Percentiles rank a stretch among this genome's conserved stretches.
Conservation (phyloP, 2,329 filamentous ascomycete species). For the Stemphylium lycopersici region DNA sequence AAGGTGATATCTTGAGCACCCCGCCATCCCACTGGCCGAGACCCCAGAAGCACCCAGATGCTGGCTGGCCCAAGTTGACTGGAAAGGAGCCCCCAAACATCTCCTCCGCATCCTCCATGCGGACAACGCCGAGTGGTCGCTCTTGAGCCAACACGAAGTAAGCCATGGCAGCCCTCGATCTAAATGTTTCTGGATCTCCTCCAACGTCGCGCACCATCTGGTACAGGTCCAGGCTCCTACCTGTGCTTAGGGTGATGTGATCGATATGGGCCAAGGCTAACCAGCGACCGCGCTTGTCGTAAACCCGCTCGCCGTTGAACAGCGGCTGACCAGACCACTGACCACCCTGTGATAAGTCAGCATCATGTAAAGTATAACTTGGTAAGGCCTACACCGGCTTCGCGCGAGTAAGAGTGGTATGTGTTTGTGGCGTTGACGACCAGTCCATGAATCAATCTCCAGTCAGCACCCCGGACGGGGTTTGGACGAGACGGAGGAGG, state of each 20-base stretch:
- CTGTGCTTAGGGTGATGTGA: not conserved
- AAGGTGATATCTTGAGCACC: not conserved
- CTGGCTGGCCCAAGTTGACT: not conserved
- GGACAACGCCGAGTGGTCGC: not conserved
- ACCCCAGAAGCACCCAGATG: not conserved
- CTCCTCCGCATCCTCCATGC: not conserved
- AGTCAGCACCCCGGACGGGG: not conserved
- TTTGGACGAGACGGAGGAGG: too few relatives aligned
- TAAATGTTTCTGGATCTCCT: not conserved
- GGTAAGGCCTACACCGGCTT: not conserved
- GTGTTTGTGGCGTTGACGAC: not conserved
- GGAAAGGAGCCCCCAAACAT: not conserved
- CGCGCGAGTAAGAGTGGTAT: not conserved
- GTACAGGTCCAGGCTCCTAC: not conserved
- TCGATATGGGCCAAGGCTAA: not conserved
- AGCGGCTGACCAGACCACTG: not conserved
- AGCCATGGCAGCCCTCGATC: not conserved
- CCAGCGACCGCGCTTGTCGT: not conserved
- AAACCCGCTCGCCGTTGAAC: not conserved
- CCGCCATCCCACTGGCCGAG: not conserved
- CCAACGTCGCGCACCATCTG: conserved; percentile 3
- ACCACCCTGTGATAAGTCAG: not conserved
- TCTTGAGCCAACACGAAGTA: not conserved
- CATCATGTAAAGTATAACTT: not conserved
- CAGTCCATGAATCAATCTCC: not conserved